These are phyloP conservation scores for Vicia faba DNA, from an alignment of 306 rosid species.

Conservation along the genomic window DNA sequence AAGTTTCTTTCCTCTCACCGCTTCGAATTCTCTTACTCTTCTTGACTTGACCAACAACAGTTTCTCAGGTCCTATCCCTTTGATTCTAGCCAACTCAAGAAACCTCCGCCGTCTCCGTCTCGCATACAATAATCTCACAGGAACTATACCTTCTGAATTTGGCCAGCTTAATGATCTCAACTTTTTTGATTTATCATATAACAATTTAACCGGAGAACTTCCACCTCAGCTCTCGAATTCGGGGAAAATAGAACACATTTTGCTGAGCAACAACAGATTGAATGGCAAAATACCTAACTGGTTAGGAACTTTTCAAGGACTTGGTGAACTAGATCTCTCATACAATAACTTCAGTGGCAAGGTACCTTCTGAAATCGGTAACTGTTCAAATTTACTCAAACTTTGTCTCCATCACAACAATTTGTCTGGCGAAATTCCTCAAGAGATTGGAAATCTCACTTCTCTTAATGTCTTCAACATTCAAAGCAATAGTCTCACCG, in stretches of 20 bases:
- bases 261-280: slow-evolving; percentile 64
- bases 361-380: slow-evolving; percentile 72
- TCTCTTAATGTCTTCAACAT: slow-evolving; percentile 77
- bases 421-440: slow-evolving; percentile 73
- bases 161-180: slow-evolving; percentile 66
- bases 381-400: slow-evolving; percentile 74
- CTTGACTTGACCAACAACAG: slow-evolving; percentile 93
- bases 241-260: slow-evolving; percentile 64
- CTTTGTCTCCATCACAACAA: slow-evolving; percentile 78
- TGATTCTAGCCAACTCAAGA: slow-evolving; percentile 54
- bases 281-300: slow-evolving; percentile 63
- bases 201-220: slow-evolving; percentile 64
- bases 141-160: slow-evolving; percentile 64
- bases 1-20: slow-evolving; percentile 71
- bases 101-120: slow-evolving; percentile 82
- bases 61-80: slow-evolving; percentile 86
- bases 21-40: slow-evolving; percentile 58
- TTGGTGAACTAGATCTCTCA: slow-evolving; percentile 91
- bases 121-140: slow-evolving; percentile 66
- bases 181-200: slow-evolving; percentile 81
- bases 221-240: slow-evolving; percentile 62
- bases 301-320: slow-evolving; percentile 65
- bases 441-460: slow-evolving; percentile 80
- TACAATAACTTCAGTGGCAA: slow-evolving; percentile 66
- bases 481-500: slow-evolving; percentile 69